Conservation (phyloP, 2,329 filamentous ascomycete species). For the Pyrenophora seminiperda region DNA sequence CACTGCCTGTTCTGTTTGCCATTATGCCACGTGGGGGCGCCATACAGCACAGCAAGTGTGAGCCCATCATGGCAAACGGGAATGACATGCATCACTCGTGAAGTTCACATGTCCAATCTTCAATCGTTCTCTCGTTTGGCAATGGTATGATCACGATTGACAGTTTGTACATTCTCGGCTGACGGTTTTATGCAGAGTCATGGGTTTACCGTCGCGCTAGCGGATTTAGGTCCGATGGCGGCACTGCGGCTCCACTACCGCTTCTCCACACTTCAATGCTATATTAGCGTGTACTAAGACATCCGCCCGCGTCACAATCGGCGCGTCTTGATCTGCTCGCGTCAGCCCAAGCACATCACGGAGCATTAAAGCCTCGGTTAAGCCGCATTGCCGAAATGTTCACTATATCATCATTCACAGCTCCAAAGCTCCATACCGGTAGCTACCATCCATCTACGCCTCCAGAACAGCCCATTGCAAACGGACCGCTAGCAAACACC, state of each 20-base stretch:
- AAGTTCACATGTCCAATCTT: too few species aligned
- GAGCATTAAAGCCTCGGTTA: conserved; percentile 3
- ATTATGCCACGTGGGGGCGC: too few species aligned
- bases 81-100: too few species aligned
- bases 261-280: conserved; percentile 17
- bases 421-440: conserved; percentile 5
- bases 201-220: conserved; percentile 3
- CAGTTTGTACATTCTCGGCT: background rate
- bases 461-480: background rate
- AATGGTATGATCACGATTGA: too few species aligned
- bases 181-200: background rate
- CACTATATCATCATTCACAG: background rate
- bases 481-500: background rate
- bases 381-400: background rate
- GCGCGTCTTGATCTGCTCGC: conserved; percentile 10
- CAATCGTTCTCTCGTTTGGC: too few species aligned
- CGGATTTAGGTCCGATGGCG: conserved; percentile 16
- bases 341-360: conserved; percentile 1
- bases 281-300: background rate
- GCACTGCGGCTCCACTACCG: conserved; percentile 24
- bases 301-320: background rate
- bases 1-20: too few species aligned
- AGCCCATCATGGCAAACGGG: too few species aligned
- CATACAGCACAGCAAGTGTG: too few species aligned
- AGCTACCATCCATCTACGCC: background rate